These are phyloP conservation scores for Lasiosphaeria ovina DNA, from an alignment of 495 filamentous ascomycete genomes.

Conservation along the genomic window DNA sequence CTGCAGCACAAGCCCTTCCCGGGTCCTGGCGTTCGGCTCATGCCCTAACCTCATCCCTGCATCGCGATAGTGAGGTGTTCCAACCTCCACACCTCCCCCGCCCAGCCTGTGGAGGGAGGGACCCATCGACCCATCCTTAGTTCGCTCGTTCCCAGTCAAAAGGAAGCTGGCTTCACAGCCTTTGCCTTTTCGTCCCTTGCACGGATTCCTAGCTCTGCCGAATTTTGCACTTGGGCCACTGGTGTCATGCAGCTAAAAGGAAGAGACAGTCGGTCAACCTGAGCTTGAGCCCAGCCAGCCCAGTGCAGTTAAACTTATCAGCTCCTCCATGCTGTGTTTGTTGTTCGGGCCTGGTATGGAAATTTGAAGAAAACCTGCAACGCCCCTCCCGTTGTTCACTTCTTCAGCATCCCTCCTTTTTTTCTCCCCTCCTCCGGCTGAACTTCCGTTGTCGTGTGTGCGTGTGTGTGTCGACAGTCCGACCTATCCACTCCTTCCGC, in stretches of 20 bases:
- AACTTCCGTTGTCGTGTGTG: too few relatives aligned
- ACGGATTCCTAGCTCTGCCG: conserved; percentile 2
- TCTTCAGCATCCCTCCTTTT: too few relatives aligned
- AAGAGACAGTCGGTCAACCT: conserved; percentile 12
- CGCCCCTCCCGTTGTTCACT: too few relatives aligned
- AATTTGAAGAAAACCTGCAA: too few relatives aligned
- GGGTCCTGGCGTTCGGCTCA: not conserved
- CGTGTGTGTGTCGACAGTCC: too few relatives aligned
- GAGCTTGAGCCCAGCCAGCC: too few relatives aligned
- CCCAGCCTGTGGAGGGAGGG: not conserved
- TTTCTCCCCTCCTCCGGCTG: too few relatives aligned
- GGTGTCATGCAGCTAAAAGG: conserved; percentile 29
- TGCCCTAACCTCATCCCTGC: conserved; percentile 2
- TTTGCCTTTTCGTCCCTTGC: conserved; percentile 9
- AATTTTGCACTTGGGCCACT: conserved; percentile 22
- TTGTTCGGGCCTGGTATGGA: not conserved
- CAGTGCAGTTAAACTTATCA: not conserved
- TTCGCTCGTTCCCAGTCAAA: too few relatives aligned
- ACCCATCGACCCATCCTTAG: too few relatives aligned
- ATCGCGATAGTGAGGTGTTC: not conserved
- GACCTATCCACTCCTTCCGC: too few relatives aligned
- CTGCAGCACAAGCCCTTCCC: not conserved
- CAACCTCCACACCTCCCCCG: too few relatives aligned
- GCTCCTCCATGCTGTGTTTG: not conserved
- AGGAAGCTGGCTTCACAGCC: conserved; percentile 1